phyloP scores from a whole-genome alignment of 2,329 filamentous ascomycete species.

The Akanthomyces dipterigenus region DNA sequence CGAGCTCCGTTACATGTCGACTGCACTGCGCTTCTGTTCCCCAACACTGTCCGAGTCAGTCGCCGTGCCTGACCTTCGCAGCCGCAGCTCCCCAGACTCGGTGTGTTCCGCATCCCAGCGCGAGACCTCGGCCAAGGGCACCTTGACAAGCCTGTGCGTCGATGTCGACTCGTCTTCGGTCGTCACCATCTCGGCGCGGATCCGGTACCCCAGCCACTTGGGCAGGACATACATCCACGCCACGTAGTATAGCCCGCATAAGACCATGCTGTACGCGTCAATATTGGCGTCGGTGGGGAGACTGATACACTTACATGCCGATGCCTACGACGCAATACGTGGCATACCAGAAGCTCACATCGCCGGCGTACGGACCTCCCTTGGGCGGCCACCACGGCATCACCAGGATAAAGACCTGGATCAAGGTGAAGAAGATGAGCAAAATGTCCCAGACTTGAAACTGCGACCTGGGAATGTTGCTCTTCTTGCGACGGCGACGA shows the following conservation, averaged over 20 bases:
- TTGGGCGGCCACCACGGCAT: conserved; percentile 68
- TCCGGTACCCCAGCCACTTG: conserved; percentile 42
- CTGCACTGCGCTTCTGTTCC: not conserved
- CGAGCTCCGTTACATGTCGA: too few species aligned
- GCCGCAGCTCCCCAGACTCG: conserved; percentile 30
- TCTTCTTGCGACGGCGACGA: conserved; percentile 44
- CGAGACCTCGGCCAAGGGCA: conserved; percentile 42
- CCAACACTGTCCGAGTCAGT: not conserved
- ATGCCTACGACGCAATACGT: conserved; percentile 62
- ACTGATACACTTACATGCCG: conserved; percentile 45
- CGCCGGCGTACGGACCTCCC: conserved; percentile 50
- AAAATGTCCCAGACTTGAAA: conserved; percentile 55
- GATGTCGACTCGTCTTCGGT: conserved; percentile 38
- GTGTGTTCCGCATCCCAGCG: conserved; percentile 56
- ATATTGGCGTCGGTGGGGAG: not conserved
- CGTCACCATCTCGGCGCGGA: conserved; percentile 47
- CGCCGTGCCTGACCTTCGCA: conserved; percentile 8
- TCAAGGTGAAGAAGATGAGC: conserved; percentile 51
- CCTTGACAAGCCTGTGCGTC: conserved; percentile 44
- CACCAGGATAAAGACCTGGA: conserved; percentile 55
- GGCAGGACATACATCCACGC: conserved; percentile 53
- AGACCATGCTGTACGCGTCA: conserved; percentile 32
- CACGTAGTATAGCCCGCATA: conserved; percentile 52
- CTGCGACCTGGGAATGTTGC: conserved; percentile 39
- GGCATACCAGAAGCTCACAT: conserved; percentile 68